Evolutionary conservation across 768 basidiomycete species (phyloP).

Genomic region (Sporobolomyces roseus): DNA sequence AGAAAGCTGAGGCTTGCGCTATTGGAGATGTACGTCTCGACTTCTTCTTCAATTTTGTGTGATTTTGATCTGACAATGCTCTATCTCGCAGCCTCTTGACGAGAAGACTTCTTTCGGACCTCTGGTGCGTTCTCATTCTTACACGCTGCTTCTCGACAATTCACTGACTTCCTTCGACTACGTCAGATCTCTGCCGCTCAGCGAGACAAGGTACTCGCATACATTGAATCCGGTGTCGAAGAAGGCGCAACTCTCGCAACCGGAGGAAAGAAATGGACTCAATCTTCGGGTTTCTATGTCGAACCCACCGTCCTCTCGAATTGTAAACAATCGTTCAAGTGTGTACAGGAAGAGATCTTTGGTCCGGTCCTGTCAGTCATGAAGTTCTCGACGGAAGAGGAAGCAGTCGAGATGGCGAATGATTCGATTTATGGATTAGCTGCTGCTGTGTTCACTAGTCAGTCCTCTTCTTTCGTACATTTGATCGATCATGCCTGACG

Average conservation of each 20-base stretch:
- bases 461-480: constrained; percentile 46
- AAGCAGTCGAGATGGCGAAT: constrained; percentile 79
- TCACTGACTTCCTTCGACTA: neutral
- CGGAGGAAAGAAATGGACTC: constrained; percentile 62
- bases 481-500: too few species aligned
- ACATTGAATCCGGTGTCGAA: constrained; percentile 78
- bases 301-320: constrained; percentile 89
- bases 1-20: constrained; percentile 64
- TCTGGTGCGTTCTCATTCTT: constrained; percentile 57
- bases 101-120: constrained; percentile 73
- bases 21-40: constrained; percentile 58
- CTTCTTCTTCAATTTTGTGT: neutral
- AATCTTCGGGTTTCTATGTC: constrained; percentile 71
- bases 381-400: constrained; percentile 78
- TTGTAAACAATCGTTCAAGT: constrained; percentile 63
- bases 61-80: too few species aligned
- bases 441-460: constrained; percentile 67
- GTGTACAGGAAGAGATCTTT: constrained; percentile 81
- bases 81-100: constrained; percentile 59
- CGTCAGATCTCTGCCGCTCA: constrained; percentile 51
- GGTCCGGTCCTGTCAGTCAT: constrained; percentile 82
- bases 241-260: constrained; percentile 74
- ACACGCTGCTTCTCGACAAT: neutral
- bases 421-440: constrained; percentile 85
- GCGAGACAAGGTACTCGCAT: constrained; percentile 78